Evolutionary conservation across 169 alveolate species (phyloP).

Genomic region (Eimeria maxima): DNA sequence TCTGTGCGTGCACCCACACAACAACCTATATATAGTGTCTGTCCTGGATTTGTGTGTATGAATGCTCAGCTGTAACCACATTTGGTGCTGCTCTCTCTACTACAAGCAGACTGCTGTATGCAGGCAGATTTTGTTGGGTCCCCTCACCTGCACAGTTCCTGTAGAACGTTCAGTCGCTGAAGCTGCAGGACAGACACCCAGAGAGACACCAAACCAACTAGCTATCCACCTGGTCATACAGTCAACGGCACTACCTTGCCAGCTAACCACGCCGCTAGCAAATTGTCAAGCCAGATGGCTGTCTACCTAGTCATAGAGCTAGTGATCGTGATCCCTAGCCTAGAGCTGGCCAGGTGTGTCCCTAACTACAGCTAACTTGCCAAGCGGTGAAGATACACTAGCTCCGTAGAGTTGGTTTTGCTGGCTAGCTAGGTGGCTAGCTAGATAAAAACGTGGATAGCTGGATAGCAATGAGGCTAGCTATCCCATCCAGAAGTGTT

Average conservation of each 20-base stretch:
- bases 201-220: neutral
- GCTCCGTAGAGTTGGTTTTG: neutral
- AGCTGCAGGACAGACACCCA: slow-evolving; percentile 24
- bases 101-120: neutral
- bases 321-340: neutral
- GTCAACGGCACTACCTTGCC: neutral
- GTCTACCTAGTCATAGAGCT: neutral
- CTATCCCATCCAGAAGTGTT: too few relatives aligned
- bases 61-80: neutral
- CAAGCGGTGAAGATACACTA: neutral
- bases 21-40: neutral
- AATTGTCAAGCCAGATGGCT: neutral
- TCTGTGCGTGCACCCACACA: neutral
- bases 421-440: neutral
- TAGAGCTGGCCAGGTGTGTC: neutral
- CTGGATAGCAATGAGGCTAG: neutral
- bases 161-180: slow-evolving; percentile 48
- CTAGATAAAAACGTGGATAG: neutral
- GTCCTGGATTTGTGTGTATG: neutral
- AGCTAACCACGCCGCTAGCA: neutral
- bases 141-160: slow-evolving; percentile 36
- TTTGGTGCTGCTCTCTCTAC: neutral
- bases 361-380: neutral
- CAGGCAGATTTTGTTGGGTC: neutral
- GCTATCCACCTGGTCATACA: neutral